These are phyloP conservation scores for Inga leiocalycina DNA, from an alignment of 306 rosid genomes.

Conservation along the genomic window DNA sequence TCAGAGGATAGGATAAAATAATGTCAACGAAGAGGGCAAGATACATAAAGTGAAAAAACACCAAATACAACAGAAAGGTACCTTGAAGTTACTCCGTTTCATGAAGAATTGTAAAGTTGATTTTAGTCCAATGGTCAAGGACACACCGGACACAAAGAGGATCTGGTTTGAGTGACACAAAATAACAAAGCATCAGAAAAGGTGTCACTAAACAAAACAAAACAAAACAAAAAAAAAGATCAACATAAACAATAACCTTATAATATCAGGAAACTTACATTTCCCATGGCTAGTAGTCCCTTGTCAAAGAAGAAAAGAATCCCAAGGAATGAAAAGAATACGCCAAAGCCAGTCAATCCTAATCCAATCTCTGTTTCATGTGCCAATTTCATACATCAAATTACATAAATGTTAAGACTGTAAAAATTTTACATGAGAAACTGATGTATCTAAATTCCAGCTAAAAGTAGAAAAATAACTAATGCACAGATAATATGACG, in stretches of 20 bases:
- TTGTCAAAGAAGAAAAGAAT: conserved; percentile 90
- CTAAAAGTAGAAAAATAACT: conserved; percentile 19
- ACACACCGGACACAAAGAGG: conserved; percentile 93
- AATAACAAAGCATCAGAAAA: conserved; percentile 40
- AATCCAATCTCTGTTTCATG: conserved; percentile 86
- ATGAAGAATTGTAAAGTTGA: conserved; percentile 93
- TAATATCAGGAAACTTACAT: conserved; percentile 56
- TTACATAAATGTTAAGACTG: conserved; percentile 9
- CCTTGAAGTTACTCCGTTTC: conserved; percentile 93
- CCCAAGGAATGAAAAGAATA: conserved; percentile 93
- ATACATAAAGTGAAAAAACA: conserved; percentile 11
- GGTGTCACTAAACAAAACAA: conserved; percentile 27
- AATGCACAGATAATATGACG: not conserved
- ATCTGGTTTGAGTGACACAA: conserved; percentile 63
- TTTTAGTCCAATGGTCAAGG: conserved; percentile 90
- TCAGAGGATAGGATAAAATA: not conserved
- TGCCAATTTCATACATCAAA: conserved; percentile 38
- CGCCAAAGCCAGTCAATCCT: conserved; percentile 95
- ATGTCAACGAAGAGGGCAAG: conserved; percentile 12
- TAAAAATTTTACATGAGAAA: conserved; percentile 5
- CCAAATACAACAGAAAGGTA: conserved; percentile 33
- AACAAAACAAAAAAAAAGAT: not conserved
- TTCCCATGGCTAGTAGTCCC: conserved; percentile 99
- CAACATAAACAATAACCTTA: conserved; percentile 10
- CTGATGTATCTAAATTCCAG: conserved; percentile 3